These are phyloP conservation scores for Colletotrichum cereale DNA, from an alignment of 2,329 filamentous ascomycete species.

Conservation along the genomic window DNA sequence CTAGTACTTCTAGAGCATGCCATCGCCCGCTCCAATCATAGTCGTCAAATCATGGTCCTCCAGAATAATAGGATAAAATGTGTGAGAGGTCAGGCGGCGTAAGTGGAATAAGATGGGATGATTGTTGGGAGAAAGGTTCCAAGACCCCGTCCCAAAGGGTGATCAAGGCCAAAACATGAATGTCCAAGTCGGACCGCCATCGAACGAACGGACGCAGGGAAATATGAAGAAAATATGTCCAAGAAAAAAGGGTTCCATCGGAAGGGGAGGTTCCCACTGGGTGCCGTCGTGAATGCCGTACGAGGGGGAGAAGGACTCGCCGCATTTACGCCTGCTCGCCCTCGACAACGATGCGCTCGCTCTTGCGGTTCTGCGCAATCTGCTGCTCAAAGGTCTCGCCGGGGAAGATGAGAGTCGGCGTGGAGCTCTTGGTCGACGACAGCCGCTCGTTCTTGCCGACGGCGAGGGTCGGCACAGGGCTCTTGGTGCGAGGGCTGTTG, in stretches of 20 bases:
- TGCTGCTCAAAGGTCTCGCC: conserved; percentile 49
- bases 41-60: conserved; percentile 28
- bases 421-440: conserved; percentile 55
- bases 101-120: neutral
- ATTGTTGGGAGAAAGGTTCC: no score
- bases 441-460: conserved; percentile 47
- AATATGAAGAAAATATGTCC: conserved; percentile 2
- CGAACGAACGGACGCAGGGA: conserved; percentile 19
- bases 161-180: neutral
- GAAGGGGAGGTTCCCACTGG: neutral
- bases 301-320: neutral
- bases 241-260: neutral
- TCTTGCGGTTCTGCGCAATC: conserved; percentile 60
- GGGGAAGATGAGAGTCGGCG: conserved; percentile 60
- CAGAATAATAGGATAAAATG: conserved; percentile 17
- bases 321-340: conserved; percentile 48
- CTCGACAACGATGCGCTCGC: conserved; percentile 67
- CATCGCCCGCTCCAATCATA: conserved; percentile 28
- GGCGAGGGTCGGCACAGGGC: conserved; percentile 34
- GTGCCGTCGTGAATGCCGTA: neutral
- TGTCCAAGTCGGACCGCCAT: conserved; percentile 3
- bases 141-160: no score
- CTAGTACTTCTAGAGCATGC: neutral
- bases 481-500: conserved; percentile 32
- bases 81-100: neutral